Percentiles rank a stretch among this genome's conserved stretches.
phyloP scores from a whole-genome alignment of 305 asterid genomes.

The Ilex paraguariensis region DNA sequence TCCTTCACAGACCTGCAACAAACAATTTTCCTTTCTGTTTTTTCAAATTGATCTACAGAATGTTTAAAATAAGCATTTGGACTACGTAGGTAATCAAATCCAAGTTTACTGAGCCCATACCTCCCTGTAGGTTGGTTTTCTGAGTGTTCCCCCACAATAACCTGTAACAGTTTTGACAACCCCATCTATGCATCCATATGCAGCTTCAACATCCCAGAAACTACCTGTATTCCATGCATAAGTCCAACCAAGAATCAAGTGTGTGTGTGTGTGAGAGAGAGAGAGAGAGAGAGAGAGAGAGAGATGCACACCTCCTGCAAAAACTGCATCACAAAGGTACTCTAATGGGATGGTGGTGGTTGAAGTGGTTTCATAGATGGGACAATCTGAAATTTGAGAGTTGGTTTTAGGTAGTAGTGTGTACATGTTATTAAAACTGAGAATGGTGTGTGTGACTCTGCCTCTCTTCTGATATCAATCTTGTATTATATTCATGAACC shows the following conservation, averaged over 20 bases:
- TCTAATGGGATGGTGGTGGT: neutral
- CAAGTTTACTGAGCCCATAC: neutral
- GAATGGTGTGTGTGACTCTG: no score
- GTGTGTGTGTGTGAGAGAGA: neutral
- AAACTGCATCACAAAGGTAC: constrained; percentile 7
- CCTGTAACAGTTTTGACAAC: constrained; percentile 12
- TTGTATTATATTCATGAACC: no score
- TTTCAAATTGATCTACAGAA: no score
- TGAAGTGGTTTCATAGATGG: neutral
- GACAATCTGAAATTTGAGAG: neutral
- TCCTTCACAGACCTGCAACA: neutral
- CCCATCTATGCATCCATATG: constrained; percentile 13
- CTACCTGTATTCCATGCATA: neutral
- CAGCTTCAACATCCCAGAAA: constrained; percentile 11
- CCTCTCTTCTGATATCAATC: no score
- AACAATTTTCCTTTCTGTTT: no score
- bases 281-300: neutral
- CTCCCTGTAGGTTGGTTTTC: constrained; percentile 9
- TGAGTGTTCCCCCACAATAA: constrained; percentile 8
- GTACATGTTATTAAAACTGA: neutral
- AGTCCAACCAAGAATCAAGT: neutral
- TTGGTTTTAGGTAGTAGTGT: neutral
- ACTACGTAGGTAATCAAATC: no score
- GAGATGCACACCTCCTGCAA: constrained; percentile 15
- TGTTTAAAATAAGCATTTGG: no score